phyloP scores from a whole-genome alignment of 192 early-diverging fungal species.

The Dissophora ornata region DNA sequence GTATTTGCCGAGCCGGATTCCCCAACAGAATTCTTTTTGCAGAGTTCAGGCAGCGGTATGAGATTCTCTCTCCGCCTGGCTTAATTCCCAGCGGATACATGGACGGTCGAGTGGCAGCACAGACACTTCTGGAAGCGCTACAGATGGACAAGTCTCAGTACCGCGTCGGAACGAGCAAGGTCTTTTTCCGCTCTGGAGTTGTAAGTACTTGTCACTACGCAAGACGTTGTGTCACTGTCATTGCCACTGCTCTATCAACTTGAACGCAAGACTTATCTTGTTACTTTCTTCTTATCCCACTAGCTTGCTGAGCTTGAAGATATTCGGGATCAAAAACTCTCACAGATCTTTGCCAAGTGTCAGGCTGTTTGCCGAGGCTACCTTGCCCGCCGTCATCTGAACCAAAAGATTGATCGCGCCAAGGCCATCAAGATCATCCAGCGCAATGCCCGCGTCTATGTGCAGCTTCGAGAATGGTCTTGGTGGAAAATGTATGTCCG shows the following conservation, averaged over 20 bases:
- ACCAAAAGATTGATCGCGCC: constrained; percentile 71
- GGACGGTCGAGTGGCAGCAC: constrained; percentile 88
- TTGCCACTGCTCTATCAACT: too few relatives aligned
- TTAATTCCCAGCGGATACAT: constrained; percentile 86
- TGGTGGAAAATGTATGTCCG: constrained; percentile 97
- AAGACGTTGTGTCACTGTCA: too few relatives aligned
- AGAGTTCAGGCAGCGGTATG: constrained; percentile 95
- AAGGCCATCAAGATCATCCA: constrained; percentile 93
- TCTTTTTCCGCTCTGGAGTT: constrained; percentile 97
- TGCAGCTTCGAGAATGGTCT: constrained; percentile 89
- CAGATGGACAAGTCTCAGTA: constrained; percentile 85
- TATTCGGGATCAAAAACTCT: constrained; percentile 83
- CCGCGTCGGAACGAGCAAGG: constrained; percentile 91
- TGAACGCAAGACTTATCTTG: too few relatives aligned
- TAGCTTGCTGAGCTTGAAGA: constrained; percentile 94
- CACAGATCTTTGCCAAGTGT: constrained; percentile 83
- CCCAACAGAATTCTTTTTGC: constrained; percentile 93
- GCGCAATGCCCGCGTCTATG: constrained; percentile 91
- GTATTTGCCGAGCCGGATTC: constrained; percentile 95
- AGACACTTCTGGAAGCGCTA: constrained; percentile 80
- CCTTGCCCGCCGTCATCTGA: constrained; percentile 73
- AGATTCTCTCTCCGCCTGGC: constrained; percentile 84
- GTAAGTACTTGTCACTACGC: constrained; percentile 63
- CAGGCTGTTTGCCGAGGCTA: constrained; percentile 91
- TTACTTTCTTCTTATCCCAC: too few relatives aligned